These are phyloP conservation scores for Penicillium polonicum DNA, from an alignment of 2,329 filamentous ascomycete genomes.

Conservation along the genomic window DNA sequence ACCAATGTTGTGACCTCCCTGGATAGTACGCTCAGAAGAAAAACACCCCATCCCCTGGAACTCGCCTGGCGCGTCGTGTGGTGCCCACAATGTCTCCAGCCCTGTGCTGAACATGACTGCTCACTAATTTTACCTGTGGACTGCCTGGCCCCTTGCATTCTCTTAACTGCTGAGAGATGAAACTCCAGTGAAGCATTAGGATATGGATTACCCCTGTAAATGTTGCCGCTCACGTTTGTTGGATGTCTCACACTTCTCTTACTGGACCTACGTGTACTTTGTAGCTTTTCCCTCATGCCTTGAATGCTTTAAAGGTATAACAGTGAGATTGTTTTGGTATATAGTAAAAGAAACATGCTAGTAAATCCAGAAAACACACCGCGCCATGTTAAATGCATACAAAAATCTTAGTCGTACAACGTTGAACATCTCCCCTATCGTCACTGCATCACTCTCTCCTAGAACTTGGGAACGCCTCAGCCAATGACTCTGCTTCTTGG, in stretches of 20 bases:
- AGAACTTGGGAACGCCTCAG: slow-evolving; percentile 46
- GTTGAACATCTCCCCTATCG: not conserved
- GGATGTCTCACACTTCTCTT: not conserved
- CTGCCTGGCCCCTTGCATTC: not conserved
- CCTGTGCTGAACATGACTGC: no score
- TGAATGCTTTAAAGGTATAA: not conserved
- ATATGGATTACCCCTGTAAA: not conserved
- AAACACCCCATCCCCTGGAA: no score
- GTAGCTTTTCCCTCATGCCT: not conserved
- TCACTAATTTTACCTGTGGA: no score
- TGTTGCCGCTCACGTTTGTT: not conserved
- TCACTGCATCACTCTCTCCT: slow-evolving; percentile 30
- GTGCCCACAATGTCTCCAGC: not conserved
- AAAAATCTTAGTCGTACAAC: slow-evolving; percentile 14
- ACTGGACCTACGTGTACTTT: not conserved
- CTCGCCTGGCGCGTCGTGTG: no score
- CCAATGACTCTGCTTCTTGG: slow-evolving; percentile 67
- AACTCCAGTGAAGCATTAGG: not conserved
- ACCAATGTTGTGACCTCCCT: no score
- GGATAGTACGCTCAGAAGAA: no score
- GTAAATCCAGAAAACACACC: slow-evolving; percentile 10
- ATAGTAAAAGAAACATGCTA: not conserved
- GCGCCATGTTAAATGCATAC: slow-evolving; percentile 12
- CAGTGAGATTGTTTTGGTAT: not conserved
- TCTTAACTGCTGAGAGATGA: not conserved